Evolutionary conservation across 2,329 filamentous ascomycete genomes (phyloP).

Genomic region (Cladosporium colombiae): DNA sequence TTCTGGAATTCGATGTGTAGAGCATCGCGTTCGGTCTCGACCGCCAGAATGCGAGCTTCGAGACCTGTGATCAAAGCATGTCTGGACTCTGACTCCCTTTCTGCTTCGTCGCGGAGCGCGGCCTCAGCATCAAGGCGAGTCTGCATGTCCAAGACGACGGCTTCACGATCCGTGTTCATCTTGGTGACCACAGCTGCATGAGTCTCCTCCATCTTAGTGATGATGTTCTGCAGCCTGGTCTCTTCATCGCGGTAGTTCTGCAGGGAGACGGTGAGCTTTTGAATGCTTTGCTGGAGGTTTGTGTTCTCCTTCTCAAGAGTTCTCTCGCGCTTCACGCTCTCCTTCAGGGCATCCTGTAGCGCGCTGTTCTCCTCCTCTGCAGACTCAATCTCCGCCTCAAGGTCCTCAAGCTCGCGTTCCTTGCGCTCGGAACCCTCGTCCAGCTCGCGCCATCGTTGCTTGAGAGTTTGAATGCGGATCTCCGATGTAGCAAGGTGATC

Average conservation of each 20-base stretch:
- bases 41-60: conserved; percentile 39
- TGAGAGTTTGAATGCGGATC: conserved; percentile 40
- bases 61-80: conserved; percentile 42
- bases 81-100: conserved; percentile 43
- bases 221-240: conserved; percentile 39
- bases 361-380: conserved; percentile 36
- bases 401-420: conserved; percentile 40
- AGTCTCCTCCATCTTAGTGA: conserved; percentile 43
- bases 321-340: conserved; percentile 28
- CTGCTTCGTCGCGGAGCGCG: conserved; percentile 41
- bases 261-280: conserved; percentile 42
- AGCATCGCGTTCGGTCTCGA: conserved; percentile 41
- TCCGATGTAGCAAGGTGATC: conserved; percentile 39
- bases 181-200: conserved; percentile 39
- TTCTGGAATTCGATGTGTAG: conserved; percentile 36
- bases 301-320: conserved; percentile 32
- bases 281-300: conserved; percentile 39
- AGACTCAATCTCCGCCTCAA: conserved; percentile 39
- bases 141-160: conserved; percentile 40
- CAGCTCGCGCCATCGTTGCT: conserved; percentile 40
- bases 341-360: conserved; percentile 30
- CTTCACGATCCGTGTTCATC: conserved; percentile 43
- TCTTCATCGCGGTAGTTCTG: conserved; percentile 44
- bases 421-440: conserved; percentile 42
- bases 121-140: conserved; percentile 40